Base-by-base conservation (phyloP, 495 filamentous ascomycete genomes). In the Clohesyomyces aquaticus region DNA sequence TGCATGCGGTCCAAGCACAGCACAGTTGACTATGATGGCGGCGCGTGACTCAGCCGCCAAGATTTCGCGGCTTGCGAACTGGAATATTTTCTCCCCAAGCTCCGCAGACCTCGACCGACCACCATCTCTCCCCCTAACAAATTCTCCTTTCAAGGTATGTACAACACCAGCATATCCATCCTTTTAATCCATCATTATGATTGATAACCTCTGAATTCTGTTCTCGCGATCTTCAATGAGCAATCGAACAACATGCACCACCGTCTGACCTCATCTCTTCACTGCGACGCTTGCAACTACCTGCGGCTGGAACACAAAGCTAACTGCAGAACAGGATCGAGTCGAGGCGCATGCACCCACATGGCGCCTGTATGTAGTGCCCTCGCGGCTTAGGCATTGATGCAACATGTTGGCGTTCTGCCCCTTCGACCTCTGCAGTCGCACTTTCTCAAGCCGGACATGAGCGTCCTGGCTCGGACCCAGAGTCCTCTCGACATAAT, bases 221-320 rank as follows among this genome's bases (percentile, higher is more conserved):
- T 83, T 85, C 78, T 75, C 86, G 92, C 83, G 88, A 96, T 83
- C 77, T 79, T 61, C 68, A 84, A 85, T 93, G 93, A 93, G 88
- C 91, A 90, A 80, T 63, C 80, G 88, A 90, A 94, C 88, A 87
- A 95, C 93, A 98, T 98, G 93, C 93, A 98, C 87, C 88, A 98
- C 93, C 93, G 96, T 96, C 93, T 98, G 93, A 98, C 50, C 54
- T 55, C 32, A 38, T 18, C 28, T 27, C 22, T 55, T 23, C 9
- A 29, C n/a, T 41, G 10, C 18, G 29, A 14, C 3, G 18, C 1
- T 35, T 55, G 4, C 32, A 19, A 27, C 26, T 21, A 26, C n/a
- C 43, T 8, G 53, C 4, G 4, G 8, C 28, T 6, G n/a, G 23
- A 1, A 32, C 25, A n/a, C 14, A 14, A n/a, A 53, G 49, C 49